Conservation (phyloP, 495 filamentous ascomycete species). For the Aspergillus hancockii region DNA sequence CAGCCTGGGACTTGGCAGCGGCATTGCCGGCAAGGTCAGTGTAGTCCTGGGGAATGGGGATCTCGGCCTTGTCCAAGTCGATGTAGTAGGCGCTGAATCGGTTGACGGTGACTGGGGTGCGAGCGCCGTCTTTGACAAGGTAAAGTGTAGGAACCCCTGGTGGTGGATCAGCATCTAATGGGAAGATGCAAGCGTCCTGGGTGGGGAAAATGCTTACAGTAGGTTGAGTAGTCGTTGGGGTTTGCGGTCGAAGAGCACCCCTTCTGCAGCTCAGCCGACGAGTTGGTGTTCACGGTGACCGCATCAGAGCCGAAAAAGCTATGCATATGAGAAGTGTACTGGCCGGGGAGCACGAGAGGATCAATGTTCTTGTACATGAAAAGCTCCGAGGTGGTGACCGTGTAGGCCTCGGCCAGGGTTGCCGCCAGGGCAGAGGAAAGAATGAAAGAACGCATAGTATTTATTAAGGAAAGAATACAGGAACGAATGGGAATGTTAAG, state of each 20-base stretch:
- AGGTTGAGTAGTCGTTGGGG: slow-evolving; percentile 25
- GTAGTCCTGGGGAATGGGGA: slow-evolving; percentile 22
- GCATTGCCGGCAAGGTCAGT: slow-evolving; percentile 19
- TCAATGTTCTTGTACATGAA: slow-evolving; percentile 30
- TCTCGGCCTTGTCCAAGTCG: slow-evolving; percentile 18
- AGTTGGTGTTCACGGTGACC: slow-evolving; percentile 17
- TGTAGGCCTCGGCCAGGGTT: slow-evolving; percentile 20
- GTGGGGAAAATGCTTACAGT: slow-evolving; percentile 18
- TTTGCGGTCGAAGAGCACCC: slow-evolving; percentile 22
- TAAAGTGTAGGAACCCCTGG: slow-evolving; percentile 26
- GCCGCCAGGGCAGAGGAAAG: slow-evolving; percentile 13
- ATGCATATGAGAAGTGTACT: slow-evolving; percentile 27
- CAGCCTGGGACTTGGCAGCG: slow-evolving; percentile 12
- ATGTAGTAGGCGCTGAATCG: slow-evolving; percentile 28
- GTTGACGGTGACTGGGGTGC: slow-evolving; percentile 12
- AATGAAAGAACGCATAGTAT: slow-evolving; percentile 15
- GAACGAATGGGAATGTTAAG: no score
- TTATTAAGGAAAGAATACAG: no score
- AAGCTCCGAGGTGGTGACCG: slow-evolving; percentile 15
- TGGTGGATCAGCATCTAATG: no score
- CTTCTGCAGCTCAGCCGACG: slow-evolving; percentile 21
- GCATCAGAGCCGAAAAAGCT: slow-evolving; percentile 28
- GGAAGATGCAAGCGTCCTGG: no score
- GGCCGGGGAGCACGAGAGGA: slow-evolving; percentile 19
- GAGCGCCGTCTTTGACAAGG: slow-evolving; percentile 11